A percentile compares a stretch with the other conserved stretches of the same genome.
Evolutionary conservation across 805 yeast genomes (phyloP).

Genomic region (Pichia ethanolica): DNA sequence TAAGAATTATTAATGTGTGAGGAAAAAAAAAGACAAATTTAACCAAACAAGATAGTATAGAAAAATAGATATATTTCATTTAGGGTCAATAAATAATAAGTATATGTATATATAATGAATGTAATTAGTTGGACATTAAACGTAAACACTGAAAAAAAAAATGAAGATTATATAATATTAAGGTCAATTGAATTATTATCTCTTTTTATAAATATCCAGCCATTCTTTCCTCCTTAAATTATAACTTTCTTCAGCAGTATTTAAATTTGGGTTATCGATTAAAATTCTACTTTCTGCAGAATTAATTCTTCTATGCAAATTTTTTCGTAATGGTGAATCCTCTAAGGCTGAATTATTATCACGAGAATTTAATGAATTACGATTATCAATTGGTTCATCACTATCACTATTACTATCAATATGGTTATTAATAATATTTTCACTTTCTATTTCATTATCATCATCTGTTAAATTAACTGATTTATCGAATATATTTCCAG

Average conservation of each 20-base stretch:
- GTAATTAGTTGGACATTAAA: no score
- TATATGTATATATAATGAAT: no score
- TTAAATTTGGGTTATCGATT: constrained; percentile 2
- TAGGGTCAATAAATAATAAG: no score
- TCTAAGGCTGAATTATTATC: background rate
- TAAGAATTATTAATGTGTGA: no score
- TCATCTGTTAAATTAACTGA: background rate
- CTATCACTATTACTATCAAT: background rate
- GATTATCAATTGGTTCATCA: background rate
- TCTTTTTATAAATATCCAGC: constrained; percentile 28
- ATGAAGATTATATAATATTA: no score
- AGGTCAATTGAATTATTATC: no score
- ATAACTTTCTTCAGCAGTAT: constrained; percentile 36
- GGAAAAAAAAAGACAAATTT: no score
- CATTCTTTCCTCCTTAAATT: constrained; percentile 35
- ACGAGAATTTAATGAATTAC: background rate
- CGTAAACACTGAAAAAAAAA: no score
- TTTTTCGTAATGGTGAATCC: background rate
- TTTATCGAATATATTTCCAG: background rate
- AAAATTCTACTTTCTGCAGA: constrained; percentile 4
- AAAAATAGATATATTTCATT: no score
- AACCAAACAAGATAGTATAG: no score
- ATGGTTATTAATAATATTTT: background rate
- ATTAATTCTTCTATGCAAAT: constrained; percentile 4
- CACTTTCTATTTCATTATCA: no score